These are phyloP conservation scores for Hypoxylon crocopeplum DNA, from an alignment of 495 filamentous ascomycete genomes.

Conservation along the genomic window DNA sequence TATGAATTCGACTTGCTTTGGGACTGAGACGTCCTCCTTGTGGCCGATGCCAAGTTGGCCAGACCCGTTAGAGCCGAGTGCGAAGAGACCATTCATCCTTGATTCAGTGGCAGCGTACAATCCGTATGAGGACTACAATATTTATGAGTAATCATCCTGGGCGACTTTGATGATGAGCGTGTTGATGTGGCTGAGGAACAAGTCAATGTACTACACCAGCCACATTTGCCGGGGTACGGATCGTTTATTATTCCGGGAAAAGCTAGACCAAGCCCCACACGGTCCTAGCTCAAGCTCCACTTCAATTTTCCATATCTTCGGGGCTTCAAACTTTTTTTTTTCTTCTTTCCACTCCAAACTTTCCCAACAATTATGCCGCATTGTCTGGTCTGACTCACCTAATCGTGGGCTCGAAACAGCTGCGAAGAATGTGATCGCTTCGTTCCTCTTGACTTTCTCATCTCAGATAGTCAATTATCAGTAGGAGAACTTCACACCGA, in stretches of 20 bases:
- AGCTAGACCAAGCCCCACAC: no score
- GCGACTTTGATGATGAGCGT: no score
- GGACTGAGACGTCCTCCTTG: conserved; percentile 72
- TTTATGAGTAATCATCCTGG: conserved; percentile 3
- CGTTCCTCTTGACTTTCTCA: conserved; percentile 1
- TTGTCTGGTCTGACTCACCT: conserved; percentile 1
- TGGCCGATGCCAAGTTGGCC: conserved; percentile 86
- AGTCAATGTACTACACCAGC: no score
- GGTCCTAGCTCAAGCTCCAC: conserved; percentile 22
- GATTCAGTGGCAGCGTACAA: no score
- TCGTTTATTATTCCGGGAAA: conserved; percentile 14
- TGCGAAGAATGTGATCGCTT: conserved; percentile 22
- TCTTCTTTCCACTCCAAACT: neutral
- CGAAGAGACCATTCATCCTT: conserved; percentile 67
- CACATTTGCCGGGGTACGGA: conserved; percentile 7
- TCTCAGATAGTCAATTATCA: conserved; percentile 18
- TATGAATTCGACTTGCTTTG: conserved; percentile 64
- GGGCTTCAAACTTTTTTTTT: conserved; percentile 18
- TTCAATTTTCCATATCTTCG: conserved; percentile 26
- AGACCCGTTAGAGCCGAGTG: conserved; percentile 91
- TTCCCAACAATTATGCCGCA: conserved; percentile 7
- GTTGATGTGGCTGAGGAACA: no score
- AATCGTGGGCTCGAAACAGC: neutral
- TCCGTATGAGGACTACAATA: neutral
- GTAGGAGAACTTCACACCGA: conserved; percentile 9